Conservation (phyloP, 176 grass and related monocot genomes). For the Zoysia japonica region DNA sequence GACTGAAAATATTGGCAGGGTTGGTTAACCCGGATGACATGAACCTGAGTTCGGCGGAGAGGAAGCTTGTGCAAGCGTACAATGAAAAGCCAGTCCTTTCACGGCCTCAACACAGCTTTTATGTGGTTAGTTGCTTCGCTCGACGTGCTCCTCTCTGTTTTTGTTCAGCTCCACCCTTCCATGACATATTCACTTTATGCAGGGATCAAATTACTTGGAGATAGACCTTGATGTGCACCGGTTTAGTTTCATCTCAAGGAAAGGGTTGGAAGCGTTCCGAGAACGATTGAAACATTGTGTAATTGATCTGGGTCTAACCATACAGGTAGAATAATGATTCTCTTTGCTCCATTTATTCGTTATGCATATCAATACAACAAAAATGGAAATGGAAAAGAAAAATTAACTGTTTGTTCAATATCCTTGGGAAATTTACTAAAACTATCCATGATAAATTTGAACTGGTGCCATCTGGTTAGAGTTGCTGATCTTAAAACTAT, state of each 20-base stretch:
- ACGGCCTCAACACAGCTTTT: slow-evolving; percentile 90
- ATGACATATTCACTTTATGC: slow-evolving; percentile 16
- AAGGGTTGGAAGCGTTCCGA: slow-evolving; percentile 83
- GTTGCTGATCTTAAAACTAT: neutral
- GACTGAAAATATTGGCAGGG: slow-evolving; percentile 93
- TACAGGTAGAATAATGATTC: slow-evolving; percentile 61
- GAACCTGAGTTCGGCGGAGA: slow-evolving; percentile 78
- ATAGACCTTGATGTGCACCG: slow-evolving; percentile 92
- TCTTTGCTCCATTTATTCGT: neutral
- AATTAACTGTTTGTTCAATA: neutral
- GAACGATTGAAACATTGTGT: slow-evolving; percentile 77
- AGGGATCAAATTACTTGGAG: slow-evolving; percentile 98
- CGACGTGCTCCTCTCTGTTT: neutral
- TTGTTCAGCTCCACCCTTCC: slow-evolving; percentile 18
- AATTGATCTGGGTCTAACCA: slow-evolving; percentile 78
- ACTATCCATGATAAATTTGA: slow-evolving; percentile 8
- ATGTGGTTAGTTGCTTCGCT: slow-evolving; percentile 49
- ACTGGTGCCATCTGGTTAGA: neutral
- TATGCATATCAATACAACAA: neutral
- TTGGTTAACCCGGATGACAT: slow-evolving; percentile 88
- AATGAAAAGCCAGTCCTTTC: slow-evolving; percentile 94
- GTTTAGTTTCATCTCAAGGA: slow-evolving; percentile 91
- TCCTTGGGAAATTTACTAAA: neutral
- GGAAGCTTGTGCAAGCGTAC: slow-evolving; percentile 86
- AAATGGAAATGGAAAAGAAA: neutral